Base-by-base conservation (phyloP, 169 alveolate genomes). In the Plasmodium yoelii region DNA sequence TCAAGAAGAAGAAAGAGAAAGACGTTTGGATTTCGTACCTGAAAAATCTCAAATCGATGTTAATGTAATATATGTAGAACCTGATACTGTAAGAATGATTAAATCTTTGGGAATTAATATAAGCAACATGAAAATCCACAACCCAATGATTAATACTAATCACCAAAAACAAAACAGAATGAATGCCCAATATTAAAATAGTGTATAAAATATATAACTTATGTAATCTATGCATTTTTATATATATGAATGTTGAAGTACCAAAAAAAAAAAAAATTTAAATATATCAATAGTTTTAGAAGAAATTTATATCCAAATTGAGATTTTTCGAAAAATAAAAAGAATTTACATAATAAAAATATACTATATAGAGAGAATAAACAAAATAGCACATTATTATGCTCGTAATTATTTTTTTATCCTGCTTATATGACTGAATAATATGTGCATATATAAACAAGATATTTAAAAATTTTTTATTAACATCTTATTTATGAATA, bases 1-100 rank as follows among this genome's bases (percentile, higher is more conserved):
- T 88, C 99, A 99, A 95, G 99, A 99, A 96, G 99, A 98, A 92
- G 99, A 99, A 94, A 96, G 99, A 94, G 99, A 98, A 94, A 95
- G 99, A 88, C 98, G 99, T 89, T 96, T 99, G 98, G 99, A 99
- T 93, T 96, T 92, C 92, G 98, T 97, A 39, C 99, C 99, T 4
- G 99, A 98, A 87, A 93, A 92, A 60, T 97, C 98, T 8, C 98
- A 97, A 95, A 94, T 97, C 8, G 98, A 97, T 80, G 97, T 96
- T 12, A 97, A 95, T n/a, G 93, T 93, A 70, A 95, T 97, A 73
- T 92, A 89, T 80, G 94, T 96, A 42, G 98, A 97, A 80, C 97
- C 94, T 65, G 98, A 95, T 88, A 94, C 98, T 1, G 94, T 93
- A 44, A 98, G 95, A 51, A 97, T 97, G 98, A 94, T 97, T 57